These are phyloP conservation scores for Colletotrichum sp. DNA, from an alignment of 2,329 filamentous ascomycete genomes.

Conservation along the genomic window DNA sequence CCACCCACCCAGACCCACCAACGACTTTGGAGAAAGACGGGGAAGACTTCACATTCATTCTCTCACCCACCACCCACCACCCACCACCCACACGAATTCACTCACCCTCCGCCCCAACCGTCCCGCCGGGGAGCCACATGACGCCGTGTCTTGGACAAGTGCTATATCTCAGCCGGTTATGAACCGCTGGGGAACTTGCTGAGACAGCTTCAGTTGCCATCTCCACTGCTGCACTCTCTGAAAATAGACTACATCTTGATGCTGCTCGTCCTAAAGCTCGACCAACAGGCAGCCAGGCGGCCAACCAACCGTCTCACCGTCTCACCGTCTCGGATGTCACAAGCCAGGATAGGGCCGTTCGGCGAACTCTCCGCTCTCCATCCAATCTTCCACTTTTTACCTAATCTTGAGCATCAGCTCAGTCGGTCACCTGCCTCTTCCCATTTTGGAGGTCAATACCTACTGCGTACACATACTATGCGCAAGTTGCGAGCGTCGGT, in stretches of 20 bases:
- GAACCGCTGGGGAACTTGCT: neutral
- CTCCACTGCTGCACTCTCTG: neutral
- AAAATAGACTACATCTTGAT: neutral
- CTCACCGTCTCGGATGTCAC: neutral
- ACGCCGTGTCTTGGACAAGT: neutral
- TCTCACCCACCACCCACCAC: neutral
- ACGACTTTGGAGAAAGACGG: neutral
- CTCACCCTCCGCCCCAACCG: neutral
- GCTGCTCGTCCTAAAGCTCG: neutral
- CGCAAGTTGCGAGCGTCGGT: neutral
- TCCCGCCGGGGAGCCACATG: neutral
- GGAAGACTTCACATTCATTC: neutral
- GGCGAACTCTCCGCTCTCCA: neutral
- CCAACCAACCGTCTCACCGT: neutral
- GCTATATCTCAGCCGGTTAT: neutral
- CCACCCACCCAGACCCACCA: neutral
- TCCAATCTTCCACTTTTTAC: neutral
- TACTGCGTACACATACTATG: no score
- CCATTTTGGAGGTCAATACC: neutral
- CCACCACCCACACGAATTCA: neutral
- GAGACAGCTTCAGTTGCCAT: neutral
- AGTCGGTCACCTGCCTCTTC: neutral
- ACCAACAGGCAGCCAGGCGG: neutral
- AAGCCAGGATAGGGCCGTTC: neutral
- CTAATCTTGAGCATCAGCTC: neutral